Conservation (phyloP, 768 basidiomycete genomes). For the Kwoniella mangroviensis region DNA sequence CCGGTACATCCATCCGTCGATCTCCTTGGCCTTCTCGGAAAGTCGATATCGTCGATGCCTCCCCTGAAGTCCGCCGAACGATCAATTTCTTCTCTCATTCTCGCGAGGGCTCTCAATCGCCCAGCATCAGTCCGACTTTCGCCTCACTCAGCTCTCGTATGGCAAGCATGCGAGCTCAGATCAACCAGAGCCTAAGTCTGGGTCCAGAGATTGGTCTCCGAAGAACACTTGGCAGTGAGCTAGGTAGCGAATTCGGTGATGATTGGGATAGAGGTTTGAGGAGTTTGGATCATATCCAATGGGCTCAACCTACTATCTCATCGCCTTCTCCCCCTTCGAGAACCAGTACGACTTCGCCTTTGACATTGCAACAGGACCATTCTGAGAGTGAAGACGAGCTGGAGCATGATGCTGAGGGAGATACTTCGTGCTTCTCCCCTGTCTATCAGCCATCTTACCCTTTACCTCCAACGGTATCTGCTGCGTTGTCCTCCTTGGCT, state of each 20-base stretch:
- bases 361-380: neutral
- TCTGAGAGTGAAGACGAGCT: neutral
- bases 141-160: conserved; percentile 38
- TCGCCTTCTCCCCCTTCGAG: conserved; percentile 13
- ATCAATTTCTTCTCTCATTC: conserved; percentile 26
- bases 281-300: conserved; percentile 12
- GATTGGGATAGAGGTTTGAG: conserved; percentile 21
- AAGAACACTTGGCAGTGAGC: conserved; percentile 44
- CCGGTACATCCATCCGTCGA: conserved; percentile 9
- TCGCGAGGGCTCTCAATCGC: conserved; percentile 5
- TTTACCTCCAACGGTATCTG: conserved; percentile 41
- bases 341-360: neutral
- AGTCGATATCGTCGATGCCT: neutral
- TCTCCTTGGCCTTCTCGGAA: conserved; percentile 31
- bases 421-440: conserved; percentile 19
- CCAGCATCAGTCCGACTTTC: conserved; percentile 32
- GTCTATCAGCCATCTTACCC: conserved; percentile 30
- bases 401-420: conserved; percentile 7
- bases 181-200: conserved; percentile 19
- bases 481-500: conserved; percentile 43
- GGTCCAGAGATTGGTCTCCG: conserved; percentile 7
- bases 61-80: conserved; percentile 20
- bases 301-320: neutral
- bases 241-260: conserved; percentile 48
- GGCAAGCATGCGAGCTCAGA: conserved; percentile 41